Base-by-base conservation (phyloP, 164 flowering plant genomes). In the Magnolia changhungtana region DNA sequence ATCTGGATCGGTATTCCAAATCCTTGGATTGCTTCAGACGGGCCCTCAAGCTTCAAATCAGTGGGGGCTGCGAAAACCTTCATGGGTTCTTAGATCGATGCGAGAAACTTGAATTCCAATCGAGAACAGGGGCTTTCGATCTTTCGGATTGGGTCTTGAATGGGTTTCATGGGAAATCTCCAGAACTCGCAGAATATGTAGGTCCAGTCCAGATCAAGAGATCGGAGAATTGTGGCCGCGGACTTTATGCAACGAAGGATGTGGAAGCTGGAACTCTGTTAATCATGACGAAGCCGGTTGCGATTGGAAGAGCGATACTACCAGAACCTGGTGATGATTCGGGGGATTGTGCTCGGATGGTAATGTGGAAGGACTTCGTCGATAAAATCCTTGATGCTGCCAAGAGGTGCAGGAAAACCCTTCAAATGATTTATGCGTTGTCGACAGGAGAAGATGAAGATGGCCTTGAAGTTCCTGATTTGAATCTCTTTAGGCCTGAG, bases 341-440 rank as follows among this genome's bases (percentile, higher is more conserved):
- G 4, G 78, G 83, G 1, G 88, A 89, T 29, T 81, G 81, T 71
- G 90, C 83, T 3, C 90, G 87, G 72, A 74, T 93, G 80, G 94
- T 89, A 9, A 89, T 96, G 91, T 96, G 99, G 99, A 96, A 88
- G 90, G 92, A 88, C 75, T 90, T 96, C 64, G 76, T 92, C 1
- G 88, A 85, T 10, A 85, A 87, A 78, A 87, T 96, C 63, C 70
- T 77, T 16, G 88, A 82, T 7, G 85, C 85, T 0, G 72, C 81
- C 1, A n/a, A 75, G 7, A 88, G 80, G 77, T 89, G 95, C 76
- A 64, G 64, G 1, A 83, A 78, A 78, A 85, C 86, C 24, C 81
- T 71, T 20, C 51, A 63, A 51, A 76, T 88, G 88, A 82, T 94
- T 50, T 71, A 81, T 20, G 72, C 45, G 49, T 74, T 93, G 69